Conservation (phyloP, 306 rosid species). For the Pterocarpus macrocarpus region DNA sequence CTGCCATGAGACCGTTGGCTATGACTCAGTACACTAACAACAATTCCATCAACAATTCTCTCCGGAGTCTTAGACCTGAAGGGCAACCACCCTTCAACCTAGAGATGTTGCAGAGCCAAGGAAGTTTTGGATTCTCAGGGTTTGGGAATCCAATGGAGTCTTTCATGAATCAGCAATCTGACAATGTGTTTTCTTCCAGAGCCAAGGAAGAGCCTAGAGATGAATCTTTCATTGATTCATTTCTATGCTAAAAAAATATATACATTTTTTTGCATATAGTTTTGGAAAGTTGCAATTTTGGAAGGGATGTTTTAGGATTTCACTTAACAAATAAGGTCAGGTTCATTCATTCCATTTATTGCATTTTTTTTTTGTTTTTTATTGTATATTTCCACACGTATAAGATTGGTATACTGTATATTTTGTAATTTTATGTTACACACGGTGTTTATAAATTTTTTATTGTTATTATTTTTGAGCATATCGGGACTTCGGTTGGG, state of each 20-base stretch:
- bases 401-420: constrained; percentile 49
- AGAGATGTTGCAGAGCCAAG: constrained; percentile 64
- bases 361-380: constrained; percentile 45
- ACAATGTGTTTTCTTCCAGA: constrained; percentile 55
- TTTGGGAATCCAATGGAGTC: constrained; percentile 60
- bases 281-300: constrained; percentile 1
- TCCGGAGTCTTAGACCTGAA: constrained; percentile 54
- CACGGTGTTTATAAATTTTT: too few species aligned
- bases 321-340: constrained; percentile 39
- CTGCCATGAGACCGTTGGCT: background rate
- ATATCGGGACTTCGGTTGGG: too few species aligned
- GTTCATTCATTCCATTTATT: constrained; percentile 63
- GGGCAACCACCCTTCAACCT: constrained; percentile 58
- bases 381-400: constrained; percentile 44
- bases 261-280: background rate
- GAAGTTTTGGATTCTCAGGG: constrained; percentile 59
- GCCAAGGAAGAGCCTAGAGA: constrained; percentile 89
- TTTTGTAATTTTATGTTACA: constrained; percentile 15
- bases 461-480: too few species aligned
- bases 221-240: constrained; percentile 75
- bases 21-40: constrained; percentile 5
- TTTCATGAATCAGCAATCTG: constrained; percentile 64
- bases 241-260: constrained; percentile 59
- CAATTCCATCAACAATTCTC: constrained; percentile 40
- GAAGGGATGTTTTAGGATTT: background rate